These are phyloP conservation scores for Xylariaceae sp. DNA, from an alignment of 2,329 filamentous ascomycete genomes.

Conservation along the genomic window DNA sequence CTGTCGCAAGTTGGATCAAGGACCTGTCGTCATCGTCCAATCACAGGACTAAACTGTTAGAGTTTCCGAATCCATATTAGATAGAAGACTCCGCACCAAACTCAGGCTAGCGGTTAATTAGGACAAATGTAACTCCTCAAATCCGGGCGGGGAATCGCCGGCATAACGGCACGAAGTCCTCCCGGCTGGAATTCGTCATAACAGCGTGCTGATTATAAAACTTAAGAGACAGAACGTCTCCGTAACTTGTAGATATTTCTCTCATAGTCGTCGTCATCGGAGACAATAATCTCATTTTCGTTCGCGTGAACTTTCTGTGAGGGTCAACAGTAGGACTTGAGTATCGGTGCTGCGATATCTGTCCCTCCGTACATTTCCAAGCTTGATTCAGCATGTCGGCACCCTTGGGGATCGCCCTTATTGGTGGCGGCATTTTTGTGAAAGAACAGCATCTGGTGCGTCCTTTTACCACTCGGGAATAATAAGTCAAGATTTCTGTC, in stretches of 20 bases:
- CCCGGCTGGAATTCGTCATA: not conserved
- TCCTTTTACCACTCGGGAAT: not conserved
- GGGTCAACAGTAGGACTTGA: not conserved
- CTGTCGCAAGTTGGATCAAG: too few relatives aligned
- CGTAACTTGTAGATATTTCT: not conserved
- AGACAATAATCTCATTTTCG: not conserved
- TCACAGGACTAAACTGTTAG: slow-evolving; percentile 6
- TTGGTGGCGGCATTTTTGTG: slow-evolving; percentile 53
- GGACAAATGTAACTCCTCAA: not conserved
- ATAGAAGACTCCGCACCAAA: slow-evolving; percentile 8
- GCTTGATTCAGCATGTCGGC: slow-evolving; percentile 25
- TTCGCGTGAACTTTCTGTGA: not conserved
- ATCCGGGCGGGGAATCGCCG: not conserved
- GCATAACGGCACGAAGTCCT: not conserved
- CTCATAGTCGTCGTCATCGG: not conserved
- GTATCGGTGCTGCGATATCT: not conserved
- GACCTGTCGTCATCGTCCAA: not conserved
- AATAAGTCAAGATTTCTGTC: not conserved
- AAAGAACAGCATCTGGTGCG: slow-evolving; percentile 47
- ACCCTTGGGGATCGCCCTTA: slow-evolving; percentile 47
- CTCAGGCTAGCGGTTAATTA: not conserved
- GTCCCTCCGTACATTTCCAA: not conserved
- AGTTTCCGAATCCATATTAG: slow-evolving; percentile 11
- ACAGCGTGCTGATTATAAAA: not conserved
- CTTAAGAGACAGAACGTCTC: not conserved